Base-by-base conservation (phyloP, 2,329 filamentous ascomycete species). In the Macrophomina tecta region DNA sequence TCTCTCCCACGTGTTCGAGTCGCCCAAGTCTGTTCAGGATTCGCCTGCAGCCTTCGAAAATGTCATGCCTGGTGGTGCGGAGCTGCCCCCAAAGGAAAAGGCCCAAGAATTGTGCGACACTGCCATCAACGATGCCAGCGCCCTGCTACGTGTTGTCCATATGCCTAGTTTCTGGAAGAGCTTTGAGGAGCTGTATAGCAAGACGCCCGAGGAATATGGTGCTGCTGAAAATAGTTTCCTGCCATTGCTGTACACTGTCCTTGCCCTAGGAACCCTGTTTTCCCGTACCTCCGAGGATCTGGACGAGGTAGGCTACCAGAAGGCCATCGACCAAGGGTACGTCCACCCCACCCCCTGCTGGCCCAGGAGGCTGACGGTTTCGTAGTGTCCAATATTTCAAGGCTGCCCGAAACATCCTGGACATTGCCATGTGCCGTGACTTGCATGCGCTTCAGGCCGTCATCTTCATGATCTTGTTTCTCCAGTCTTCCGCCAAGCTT, bases 81-180 rank as follows among this genome's bases (percentile, higher is more conserved):
- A 94, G 69, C 82, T 97, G 16, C 94, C 94, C 0, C 82, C 89
- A 0, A 84, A 82, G 72, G 82, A 84, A 52, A 81, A 86, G 64
- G 88, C 88, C 30, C 81, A 80, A 40, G 79, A 83, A 65, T 77
- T 90, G 45, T 89, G 87, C 75, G 82, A 84, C 65, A 85, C 85
- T 73, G 85, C 87, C 32, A 78, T 91, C 32, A 84, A 89, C 67
- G 87, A 90, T 74, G 87, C 86, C 36, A 85, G 87, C 69, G 83
- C 86, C 30, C 78, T 91, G 64, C 83, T 90, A 76, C 87, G 91
- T 45, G 89, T 94, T 66, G 86, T 97, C 5, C 93, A 97, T 74
- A 83, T 91, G 60, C 94, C 94, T 0, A 88, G 88, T 0, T 97
- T 97, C 75, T 93, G 91, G 79, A 85, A 87, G 67, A 89, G 87